Base-by-base conservation (phyloP, 495 filamentous ascomycete species). In the Penicillium pulvis region DNA sequence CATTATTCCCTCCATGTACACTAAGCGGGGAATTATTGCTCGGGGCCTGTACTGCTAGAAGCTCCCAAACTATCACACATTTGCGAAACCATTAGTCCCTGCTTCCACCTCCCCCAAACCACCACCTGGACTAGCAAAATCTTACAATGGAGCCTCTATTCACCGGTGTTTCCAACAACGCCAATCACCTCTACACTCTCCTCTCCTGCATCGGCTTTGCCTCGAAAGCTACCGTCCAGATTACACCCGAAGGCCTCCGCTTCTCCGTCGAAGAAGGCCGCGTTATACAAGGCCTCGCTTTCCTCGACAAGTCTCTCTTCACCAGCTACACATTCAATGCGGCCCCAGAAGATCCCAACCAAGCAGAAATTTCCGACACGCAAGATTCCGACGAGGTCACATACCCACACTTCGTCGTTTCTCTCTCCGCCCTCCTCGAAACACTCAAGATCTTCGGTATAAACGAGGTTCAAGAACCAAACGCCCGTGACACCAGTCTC, bases 361-460 rank as follows among this genome's bases (percentile, higher is more conserved):
- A 73, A 51, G 71, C 70, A 33, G 59, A 73, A 23, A 56, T 71
- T 9, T 71, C 75, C 35, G 71, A 76, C 20, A 68, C 75, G 44
- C 59, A 64, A 12, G 70, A 76, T 30, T 58, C 70, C 33, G 70
- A 79, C 17, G 61, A 63, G n/a, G 56, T 66, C 28, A 36, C 62
- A 8, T 72, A 75, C 52, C 77, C 64, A 72, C 77, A 53, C 71
- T 98, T 98, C 68, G 88, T 91, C 57, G 87, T 97, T 58, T 93
- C 91, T 11, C 81, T 98, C 41, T 80, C 89, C 1, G 89, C 93
- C 41, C 82, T 98, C 9, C 83, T 98, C 44, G 94, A 98, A 77
- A 96, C 92, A 9, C 81, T 98, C 28, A 93, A 96, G 64, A 97
- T 98, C 42, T 93, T 98, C 67, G 89, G 90, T 48, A 83, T 91